phyloP scores from a whole-genome alignment of 495 filamentous ascomycete species.

The Neurospora sp. region DNA sequence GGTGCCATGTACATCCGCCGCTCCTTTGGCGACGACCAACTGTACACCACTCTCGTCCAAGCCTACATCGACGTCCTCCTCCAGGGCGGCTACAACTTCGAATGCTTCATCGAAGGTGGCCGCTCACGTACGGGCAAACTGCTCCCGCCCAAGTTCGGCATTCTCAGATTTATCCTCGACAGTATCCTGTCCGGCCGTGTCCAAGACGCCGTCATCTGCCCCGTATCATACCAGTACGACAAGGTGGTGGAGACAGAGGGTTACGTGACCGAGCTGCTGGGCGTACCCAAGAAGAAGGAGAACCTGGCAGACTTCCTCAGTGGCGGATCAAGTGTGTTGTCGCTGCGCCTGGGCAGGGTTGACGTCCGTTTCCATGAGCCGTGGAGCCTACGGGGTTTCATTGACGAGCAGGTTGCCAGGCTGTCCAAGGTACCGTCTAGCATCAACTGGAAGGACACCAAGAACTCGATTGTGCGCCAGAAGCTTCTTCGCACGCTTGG shows the following conservation, averaged over 20 bases:
- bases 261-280: conserved; percentile 87
- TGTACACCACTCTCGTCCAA: conserved; percentile 87
- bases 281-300: conserved; percentile 89
- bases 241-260: conserved; percentile 97
- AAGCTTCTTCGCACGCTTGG: conserved; percentile 72
- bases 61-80: conserved; percentile 90
- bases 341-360: conserved; percentile 78
- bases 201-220: conserved; percentile 82
- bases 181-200: conserved; percentile 81
- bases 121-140: conserved; percentile 90
- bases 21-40: conserved; percentile 81
- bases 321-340: conserved; percentile 74
- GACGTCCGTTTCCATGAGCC: conserved; percentile 94
- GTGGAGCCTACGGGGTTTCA: conserved; percentile 76
- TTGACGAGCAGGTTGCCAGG: conserved; percentile 57
- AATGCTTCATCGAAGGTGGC: conserved; percentile 94
- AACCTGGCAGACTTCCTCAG: conserved; percentile 81
- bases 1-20: conserved; percentile 94
- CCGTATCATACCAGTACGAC: conserved; percentile 95
- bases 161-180: conserved; percentile 83
- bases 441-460: conserved; percentile 29
- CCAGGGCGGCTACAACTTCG: conserved; percentile 83
- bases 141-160: conserved; percentile 90
- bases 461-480: conserved; percentile 37
- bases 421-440: conserved; percentile 28